Conservation (phyloP, 1,284 basidiomycete genomes). For the Meripilus lineatus region DNA sequence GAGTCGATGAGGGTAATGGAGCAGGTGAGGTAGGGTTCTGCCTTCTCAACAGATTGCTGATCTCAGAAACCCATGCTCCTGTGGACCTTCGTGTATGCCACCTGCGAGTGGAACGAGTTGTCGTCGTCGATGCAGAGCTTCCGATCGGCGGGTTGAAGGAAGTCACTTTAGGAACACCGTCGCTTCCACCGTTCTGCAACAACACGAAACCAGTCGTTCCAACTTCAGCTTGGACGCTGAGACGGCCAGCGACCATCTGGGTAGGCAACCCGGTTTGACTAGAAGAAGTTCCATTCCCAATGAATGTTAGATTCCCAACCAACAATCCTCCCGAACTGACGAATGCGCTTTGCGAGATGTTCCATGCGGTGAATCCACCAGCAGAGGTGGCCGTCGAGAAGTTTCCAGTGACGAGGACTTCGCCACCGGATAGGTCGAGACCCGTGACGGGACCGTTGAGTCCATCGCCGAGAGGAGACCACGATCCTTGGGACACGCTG, state of each 20-base stretch:
- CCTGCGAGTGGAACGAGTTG: constrained; percentile 31
- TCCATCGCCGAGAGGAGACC: constrained; percentile 72
- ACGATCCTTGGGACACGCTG: constrained; percentile 61
- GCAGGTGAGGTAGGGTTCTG: constrained; percentile 37
- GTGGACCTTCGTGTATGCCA: constrained; percentile 32
- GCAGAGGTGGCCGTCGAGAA: constrained; percentile 57
- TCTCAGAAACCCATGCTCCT: constrained; percentile 45
- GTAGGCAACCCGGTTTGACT: constrained; percentile 28
- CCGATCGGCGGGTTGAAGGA: constrained; percentile 55
- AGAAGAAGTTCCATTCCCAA: constrained; percentile 54
- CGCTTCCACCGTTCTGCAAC: constrained; percentile 52
- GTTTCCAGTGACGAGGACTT: constrained; percentile 69
- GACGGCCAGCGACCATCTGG: constrained; percentile 65
- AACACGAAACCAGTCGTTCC: constrained; percentile 72
- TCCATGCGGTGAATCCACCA: constrained; percentile 75
- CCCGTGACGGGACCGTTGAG: constrained; percentile 72
- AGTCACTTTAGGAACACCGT: constrained; percentile 48
- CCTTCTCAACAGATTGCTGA: constrained; percentile 45
- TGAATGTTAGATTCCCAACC: constrained; percentile 68
- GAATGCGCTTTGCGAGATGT: constrained; percentile 64
- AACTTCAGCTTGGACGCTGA: constrained; percentile 49
- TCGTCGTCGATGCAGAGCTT: constrained; percentile 22
- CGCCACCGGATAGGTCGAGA: constrained; percentile 46
- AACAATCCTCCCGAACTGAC: constrained; percentile 69
- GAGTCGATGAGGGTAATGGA: constrained; percentile 49